Conservation (phyloP, 2,329 filamentous ascomycete genomes). For the Fusarium napiforme region DNA sequence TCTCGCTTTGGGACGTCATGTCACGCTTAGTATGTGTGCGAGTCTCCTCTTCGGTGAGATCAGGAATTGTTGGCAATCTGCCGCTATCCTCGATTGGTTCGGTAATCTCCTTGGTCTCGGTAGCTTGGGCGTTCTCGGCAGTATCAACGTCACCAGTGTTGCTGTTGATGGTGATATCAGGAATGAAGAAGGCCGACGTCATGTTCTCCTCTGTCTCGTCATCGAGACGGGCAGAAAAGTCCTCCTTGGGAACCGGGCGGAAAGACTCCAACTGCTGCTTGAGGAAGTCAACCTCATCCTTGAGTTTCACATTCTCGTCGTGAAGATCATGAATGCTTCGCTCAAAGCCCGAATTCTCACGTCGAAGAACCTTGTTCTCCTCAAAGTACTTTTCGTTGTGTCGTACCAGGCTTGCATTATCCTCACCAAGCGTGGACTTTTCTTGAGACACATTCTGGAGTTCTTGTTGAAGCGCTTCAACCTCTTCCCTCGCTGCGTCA, state of each 20-base stretch:
- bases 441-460: conserved; percentile 55
- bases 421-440: conserved; percentile 58
- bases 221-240: conserved; percentile 50
- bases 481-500: conserved; percentile 53
- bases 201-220: conserved; percentile 62
- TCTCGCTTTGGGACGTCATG: conserved; percentile 45
- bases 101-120: conserved; percentile 47
- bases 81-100: conserved; percentile 50
- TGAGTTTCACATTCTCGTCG: conserved; percentile 59
- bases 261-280: conserved; percentile 58
- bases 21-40: conserved; percentile 46
- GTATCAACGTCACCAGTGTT: conserved; percentile 43
- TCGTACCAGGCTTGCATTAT: conserved; percentile 63
- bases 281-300: conserved; percentile 59
- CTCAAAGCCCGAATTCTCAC: conserved; percentile 61
- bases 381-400: conserved; percentile 66
- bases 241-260: conserved; percentile 52
- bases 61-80: conserved; percentile 41
- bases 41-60: conserved; percentile 46
- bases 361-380: conserved; percentile 61
- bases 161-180: conserved; percentile 66
- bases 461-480: conserved; percentile 54
- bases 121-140: conserved; percentile 48
- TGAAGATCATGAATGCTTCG: conserved; percentile 58
- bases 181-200: conserved; percentile 68